A percentile compares a stretch with the other conserved stretches of the same genome.
These are phyloP conservation scores for Malus hybrid DNA, from an alignment of 331 rosid genomes.

Conservation along the genomic window DNA sequence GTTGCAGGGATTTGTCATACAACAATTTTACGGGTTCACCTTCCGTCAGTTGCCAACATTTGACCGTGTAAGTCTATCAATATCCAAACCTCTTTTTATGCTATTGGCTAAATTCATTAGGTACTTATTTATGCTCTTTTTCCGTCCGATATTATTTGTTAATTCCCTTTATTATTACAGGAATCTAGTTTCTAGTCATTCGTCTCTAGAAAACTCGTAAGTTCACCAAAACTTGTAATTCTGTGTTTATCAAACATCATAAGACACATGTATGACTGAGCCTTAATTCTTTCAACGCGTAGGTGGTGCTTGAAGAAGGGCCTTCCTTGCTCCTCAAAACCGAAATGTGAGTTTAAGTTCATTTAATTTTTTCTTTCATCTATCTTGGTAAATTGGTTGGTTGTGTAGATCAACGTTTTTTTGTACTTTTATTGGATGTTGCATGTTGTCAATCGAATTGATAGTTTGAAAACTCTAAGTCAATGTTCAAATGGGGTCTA, in stretches of 20 bases:
- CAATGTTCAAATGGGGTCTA: background rate
- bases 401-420: too few relatives aligned
- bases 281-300: constrained; percentile 12
- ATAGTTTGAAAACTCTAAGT: background rate
- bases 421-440: too few relatives aligned
- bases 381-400: too few relatives aligned
- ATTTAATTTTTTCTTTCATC: too few relatives aligned
- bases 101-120: background rate
- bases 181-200: constrained; percentile 58
- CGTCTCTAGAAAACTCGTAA: constrained; percentile 33
- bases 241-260: background rate
- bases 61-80: constrained; percentile 41
- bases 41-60: constrained; percentile 17
- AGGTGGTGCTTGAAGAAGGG: constrained; percentile 67
- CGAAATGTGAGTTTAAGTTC: constrained; percentile 34
- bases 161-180: constrained; percentile 19
- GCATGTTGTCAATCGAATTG: background rate
- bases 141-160: background rate
- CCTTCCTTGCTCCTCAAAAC: constrained; percentile 52
- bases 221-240: background rate
- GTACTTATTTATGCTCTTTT: background rate
- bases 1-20: constrained; percentile 67
- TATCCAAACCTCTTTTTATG: background rate
- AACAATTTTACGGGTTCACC: constrained; percentile 51
- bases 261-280: background rate